A percentile compares a stretch with the other conserved stretches of the same genome.
Conservation (phyloP, 2,329 filamentous ascomycete species). For the Malbranchea cinnamomea region DNA sequence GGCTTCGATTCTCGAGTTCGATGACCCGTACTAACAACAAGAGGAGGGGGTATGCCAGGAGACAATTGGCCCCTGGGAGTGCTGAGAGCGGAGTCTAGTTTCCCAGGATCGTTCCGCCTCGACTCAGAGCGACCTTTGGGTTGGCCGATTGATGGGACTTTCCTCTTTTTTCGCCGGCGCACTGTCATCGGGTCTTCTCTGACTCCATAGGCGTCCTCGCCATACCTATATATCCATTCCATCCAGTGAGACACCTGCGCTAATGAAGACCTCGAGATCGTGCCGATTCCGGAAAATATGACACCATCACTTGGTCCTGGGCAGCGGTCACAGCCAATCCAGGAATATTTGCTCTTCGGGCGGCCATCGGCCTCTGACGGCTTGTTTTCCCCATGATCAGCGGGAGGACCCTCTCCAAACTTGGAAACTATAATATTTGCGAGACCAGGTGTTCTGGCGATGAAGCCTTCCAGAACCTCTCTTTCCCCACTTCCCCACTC, state of each 20-base stretch:
- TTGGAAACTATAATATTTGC: slow-evolving; percentile 77
- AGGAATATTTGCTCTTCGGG: slow-evolving; percentile 29
- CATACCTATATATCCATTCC: slow-evolving; percentile 73
- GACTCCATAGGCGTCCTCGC: slow-evolving; percentile 71
- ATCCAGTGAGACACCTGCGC: slow-evolving; percentile 69
- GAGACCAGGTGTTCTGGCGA: slow-evolving; percentile 63
- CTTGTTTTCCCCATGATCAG: slow-evolving; percentile 11
- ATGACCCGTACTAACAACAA: slow-evolving; percentile 18
- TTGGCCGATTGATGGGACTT: slow-evolving; percentile 3
- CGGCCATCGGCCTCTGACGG: slow-evolving; percentile 14
- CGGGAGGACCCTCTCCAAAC: slow-evolving; percentile 48
- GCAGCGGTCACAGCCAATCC: slow-evolving; percentile 59
- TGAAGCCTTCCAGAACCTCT: slow-evolving; percentile 82
- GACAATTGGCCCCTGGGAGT: slow-evolving; percentile 15
- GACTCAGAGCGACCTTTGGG: slow-evolving; percentile 2
- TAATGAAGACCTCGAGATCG: slow-evolving; percentile 55
- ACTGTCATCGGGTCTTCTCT: slow-evolving; percentile 59
- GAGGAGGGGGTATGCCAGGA: slow-evolving; percentile 30
- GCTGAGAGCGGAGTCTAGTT: slow-evolving; percentile 1
- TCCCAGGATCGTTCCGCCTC: slow-evolving; percentile 1
- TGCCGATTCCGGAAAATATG: slow-evolving; percentile 69
- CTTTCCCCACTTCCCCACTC: slow-evolving; percentile 86
- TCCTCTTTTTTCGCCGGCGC: slow-evolving; percentile 31
- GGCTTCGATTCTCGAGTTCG: too few relatives aligned
- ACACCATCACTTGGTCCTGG: slow-evolving; percentile 64